Base-by-base conservation (phyloP, 2,329 filamentous ascomycete genomes). In the Biscogniauxia sp. region DNA sequence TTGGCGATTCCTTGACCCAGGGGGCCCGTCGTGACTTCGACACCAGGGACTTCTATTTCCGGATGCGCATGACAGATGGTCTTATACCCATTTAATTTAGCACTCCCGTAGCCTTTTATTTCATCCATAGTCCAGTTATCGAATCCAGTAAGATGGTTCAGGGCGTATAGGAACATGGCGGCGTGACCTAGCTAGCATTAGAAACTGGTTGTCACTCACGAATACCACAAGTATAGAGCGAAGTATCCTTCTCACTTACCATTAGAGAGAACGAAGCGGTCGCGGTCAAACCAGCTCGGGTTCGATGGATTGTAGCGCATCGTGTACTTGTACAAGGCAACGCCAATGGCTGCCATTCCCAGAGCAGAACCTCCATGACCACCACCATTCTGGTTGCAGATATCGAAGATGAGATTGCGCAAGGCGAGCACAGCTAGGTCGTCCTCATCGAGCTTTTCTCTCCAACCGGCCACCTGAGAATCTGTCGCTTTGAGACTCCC, bases 341-440 rank as follows among this genome's bases (percentile, higher is more conserved):
- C 68, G 9, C 74, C 74, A 20, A 75, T 75, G 3, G 73, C 73
- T 7, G 74, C 74, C 74, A 75, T 76, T 1, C 73, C 74, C 51
- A 76, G 72, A 23, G 73, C 73, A n/a, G 77, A 87, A 83, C 87
- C 88, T 19, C 87, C 88, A 69, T 90, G 88, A 0, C 88, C 88
- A 41, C 87, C 87, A 63, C 84, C 84, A 53, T 53, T 53, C 26
- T 23, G 25, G 51, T 53, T 53, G 20, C 51, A 20, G 20, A 20
- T 17, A 17, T 23, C 26, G 7, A 53, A 53, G 25, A 20, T 23
- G 26, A 53, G 20, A n/a, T 53, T 53, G 2, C n/a, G 51, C 20
- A 53, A 25, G 25, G 59, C 59, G 6, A 61, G 53, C n/a, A 61
- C 59, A 11, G 56, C 56, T 11, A 58, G 19, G 45, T 61, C 59